These are phyloP conservation scores for Protomyces inouyei DNA, from an alignment of 1,139 yeast species.

Conservation along the genomic window DNA sequence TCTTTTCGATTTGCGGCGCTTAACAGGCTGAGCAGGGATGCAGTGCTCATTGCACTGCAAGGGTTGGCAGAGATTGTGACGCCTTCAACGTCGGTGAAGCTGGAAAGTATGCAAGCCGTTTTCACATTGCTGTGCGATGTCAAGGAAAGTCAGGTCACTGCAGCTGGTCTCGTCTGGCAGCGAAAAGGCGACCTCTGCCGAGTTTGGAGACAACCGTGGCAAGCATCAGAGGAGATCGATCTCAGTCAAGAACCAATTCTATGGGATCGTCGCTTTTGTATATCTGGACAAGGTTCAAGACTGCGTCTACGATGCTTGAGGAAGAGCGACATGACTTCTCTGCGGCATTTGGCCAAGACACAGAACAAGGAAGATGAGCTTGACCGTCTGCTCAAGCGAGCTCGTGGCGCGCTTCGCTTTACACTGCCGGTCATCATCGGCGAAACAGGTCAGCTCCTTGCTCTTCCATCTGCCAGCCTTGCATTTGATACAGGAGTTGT, in stretches of 20 bases:
- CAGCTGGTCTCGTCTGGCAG: slow-evolving; percentile 9
- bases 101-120: neutral
- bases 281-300: neutral
- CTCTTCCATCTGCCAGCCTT: slow-evolving; percentile 7
- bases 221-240: neutral
- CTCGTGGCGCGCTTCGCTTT: slow-evolving; percentile 6
- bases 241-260: neutral
- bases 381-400: neutral
- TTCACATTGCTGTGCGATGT: neutral
- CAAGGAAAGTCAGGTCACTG: neutral
- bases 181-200: neutral
- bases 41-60: neutral
- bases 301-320: neutral
- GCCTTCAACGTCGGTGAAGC: neutral
- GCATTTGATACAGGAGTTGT: neutral
- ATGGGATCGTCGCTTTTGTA: slow-evolving; percentile 18
- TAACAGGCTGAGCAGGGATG: neutral
- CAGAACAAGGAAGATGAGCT: neutral
- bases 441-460: neutral
- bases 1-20: neutral
- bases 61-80: neutral
- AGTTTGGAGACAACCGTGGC: slow-evolving; percentile 11
- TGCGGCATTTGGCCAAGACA: neutral
- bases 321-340: slow-evolving; percentile 2
- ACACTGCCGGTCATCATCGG: slow-evolving; percentile 7